A percentile compares a stretch with the other conserved stretches of the same genome.
Evolutionary conservation across 1,284 basidiomycete genomes (phyloP).

Genomic region (Irpex sp.): DNA sequence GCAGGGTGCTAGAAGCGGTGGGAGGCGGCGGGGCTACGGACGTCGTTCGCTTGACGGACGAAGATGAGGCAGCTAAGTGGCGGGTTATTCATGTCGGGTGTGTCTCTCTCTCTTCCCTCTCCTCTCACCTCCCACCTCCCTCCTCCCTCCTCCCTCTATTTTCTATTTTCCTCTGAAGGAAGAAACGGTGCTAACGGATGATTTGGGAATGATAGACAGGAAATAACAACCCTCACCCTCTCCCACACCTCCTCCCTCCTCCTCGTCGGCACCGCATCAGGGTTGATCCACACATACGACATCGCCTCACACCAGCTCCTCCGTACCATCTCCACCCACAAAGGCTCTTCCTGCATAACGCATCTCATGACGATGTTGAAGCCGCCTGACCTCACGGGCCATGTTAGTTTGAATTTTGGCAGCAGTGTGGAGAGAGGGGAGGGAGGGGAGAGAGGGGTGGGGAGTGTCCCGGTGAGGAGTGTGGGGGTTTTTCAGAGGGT

Average conservation of each 20-base stretch:
- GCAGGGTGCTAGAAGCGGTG: slow-evolving; percentile 60
- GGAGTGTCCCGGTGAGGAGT: no score
- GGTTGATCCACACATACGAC: slow-evolving; percentile 82
- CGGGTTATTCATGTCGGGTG: slow-evolving; percentile 65
- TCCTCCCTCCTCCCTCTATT: not conserved
- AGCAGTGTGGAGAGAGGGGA: no score
- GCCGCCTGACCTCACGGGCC: slow-evolving; percentile 80
- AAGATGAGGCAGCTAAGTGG: slow-evolving; percentile 43
- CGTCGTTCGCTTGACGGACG: slow-evolving; percentile 60
- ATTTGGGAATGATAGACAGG: slow-evolving; percentile 40
- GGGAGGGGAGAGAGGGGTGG: no score
- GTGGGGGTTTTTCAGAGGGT: slow-evolving; percentile 70
- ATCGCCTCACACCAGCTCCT: slow-evolving; percentile 88
- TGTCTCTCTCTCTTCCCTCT: slow-evolving; percentile 17
- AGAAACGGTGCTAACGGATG: no score
- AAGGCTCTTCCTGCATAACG: slow-evolving; percentile 65
- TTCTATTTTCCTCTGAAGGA: no score
- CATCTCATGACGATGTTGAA: slow-evolving; percentile 74
- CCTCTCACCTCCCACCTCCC: slow-evolving; percentile 5
- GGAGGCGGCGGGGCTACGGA: slow-evolving; percentile 74
- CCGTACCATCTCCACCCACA: slow-evolving; percentile 73
- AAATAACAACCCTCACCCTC: slow-evolving; percentile 70
- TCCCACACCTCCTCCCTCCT: slow-evolving; percentile 74
- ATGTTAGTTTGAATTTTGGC: slow-evolving; percentile 55
- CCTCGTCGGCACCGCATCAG: slow-evolving; percentile 69